phyloP scores from a whole-genome alignment of 306 rosid genomes.

The Lablab purpureus region DNA sequence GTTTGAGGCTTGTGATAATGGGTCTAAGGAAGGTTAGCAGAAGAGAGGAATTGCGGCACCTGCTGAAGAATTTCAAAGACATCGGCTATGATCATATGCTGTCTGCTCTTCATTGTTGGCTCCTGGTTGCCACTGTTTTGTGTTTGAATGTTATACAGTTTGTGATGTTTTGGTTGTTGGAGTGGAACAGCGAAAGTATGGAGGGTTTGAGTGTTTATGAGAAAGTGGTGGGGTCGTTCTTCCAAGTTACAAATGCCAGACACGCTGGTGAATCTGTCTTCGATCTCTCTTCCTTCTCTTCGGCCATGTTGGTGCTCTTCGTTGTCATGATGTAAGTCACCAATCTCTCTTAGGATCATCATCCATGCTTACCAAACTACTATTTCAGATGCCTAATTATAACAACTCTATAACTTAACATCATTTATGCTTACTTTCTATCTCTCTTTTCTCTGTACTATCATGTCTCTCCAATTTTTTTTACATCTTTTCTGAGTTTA shows the following conservation, averaged over 20 bases:
- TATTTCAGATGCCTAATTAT: not conserved
- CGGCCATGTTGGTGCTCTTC: conserved; percentile 71
- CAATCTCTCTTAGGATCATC: not conserved
- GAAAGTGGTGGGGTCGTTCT: conserved; percentile 61
- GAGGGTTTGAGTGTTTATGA: conserved; percentile 61
- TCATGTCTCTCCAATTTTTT: not conserved
- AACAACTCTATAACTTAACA: too few species aligned
- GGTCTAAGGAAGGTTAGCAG: conserved; percentile 42
- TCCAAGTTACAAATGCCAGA: conserved; percentile 63
- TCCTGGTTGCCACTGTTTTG: conserved; percentile 51
- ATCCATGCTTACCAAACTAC: too few species aligned
- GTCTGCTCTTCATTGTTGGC: conserved; percentile 50
- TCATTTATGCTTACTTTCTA: too few species aligned
- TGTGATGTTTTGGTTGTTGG: conserved; percentile 63
- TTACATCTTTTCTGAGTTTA: not conserved
- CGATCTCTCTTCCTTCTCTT: conserved; percentile 68
- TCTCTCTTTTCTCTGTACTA: too few species aligned
- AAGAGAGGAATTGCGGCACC: conserved; percentile 57
- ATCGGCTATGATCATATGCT: conserved; percentile 61
- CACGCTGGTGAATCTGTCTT: conserved; percentile 73
- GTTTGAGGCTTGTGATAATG: conserved; percentile 58
- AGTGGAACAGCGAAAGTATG: conserved; percentile 67
- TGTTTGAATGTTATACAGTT: conserved; percentile 57
- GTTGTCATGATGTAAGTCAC: conserved; percentile 72
- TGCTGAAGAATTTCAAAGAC: conserved; percentile 51